phyloP scores from a whole-genome alignment of 2,329 filamentous ascomycete species.

The Trichoderma afroharzianum region DNA sequence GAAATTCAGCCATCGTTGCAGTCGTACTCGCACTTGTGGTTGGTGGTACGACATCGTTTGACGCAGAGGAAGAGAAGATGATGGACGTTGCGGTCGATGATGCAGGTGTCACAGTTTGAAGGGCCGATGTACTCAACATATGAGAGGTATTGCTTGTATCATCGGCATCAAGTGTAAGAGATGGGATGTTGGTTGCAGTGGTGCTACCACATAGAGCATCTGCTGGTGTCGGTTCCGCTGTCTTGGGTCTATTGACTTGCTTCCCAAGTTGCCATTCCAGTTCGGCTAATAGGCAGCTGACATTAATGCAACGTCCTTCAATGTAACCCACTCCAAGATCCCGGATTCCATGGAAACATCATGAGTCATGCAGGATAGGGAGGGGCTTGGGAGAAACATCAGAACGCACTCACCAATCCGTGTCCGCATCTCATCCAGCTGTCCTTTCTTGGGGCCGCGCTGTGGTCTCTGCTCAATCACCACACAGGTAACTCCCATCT shows the following conservation, averaged over 20 bases:
- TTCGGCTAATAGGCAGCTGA: not conserved
- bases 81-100: not conserved
- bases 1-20: not conserved
- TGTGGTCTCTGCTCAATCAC: not conserved
- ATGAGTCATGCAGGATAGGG: not conserved
- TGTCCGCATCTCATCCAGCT: not conserved
- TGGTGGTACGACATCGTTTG: not conserved
- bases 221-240: not conserved
- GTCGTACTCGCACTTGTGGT: not conserved
- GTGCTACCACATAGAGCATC: not conserved
- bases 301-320: not conserved
- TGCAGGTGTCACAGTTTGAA: not conserved
- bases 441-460: not conserved
- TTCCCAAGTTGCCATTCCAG: not conserved
- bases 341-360: not conserved
- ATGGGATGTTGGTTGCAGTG: not conserved
- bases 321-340: not conserved
- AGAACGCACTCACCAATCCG: not conserved
- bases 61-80: not conserved
- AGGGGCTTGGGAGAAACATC: not conserved
- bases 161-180: not conserved
- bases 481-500: not conserved
- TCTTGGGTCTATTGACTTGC: not conserved
- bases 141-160: not conserved
- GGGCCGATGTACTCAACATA: not conserved